Conservation (phyloP, 2,329 filamentous ascomycete species). For the Escovopsis weberi region DNA sequence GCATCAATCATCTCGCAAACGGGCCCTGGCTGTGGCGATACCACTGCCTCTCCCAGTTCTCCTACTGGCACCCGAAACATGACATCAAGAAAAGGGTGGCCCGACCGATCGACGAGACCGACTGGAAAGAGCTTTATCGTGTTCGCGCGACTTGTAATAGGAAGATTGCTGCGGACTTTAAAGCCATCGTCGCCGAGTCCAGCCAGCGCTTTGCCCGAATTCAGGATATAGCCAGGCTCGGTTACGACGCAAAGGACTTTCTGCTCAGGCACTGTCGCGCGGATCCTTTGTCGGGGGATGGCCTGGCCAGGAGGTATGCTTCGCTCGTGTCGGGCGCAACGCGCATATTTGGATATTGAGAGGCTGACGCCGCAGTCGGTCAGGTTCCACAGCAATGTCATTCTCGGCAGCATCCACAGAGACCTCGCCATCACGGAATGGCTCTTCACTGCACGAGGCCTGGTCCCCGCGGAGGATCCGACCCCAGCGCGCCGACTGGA, state of each 20-base stretch:
- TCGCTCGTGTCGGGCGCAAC: background rate
- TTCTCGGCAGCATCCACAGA: conserved; percentile 69
- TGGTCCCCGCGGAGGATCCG: no score
- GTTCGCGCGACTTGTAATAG: conserved; percentile 38
- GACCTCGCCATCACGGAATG: conserved; percentile 66
- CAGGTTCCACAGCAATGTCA: conserved; percentile 61
- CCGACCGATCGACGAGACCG: conserved; percentile 37
- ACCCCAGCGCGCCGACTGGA: conserved; percentile 36
- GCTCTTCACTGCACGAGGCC: conserved; percentile 27
- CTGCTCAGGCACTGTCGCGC: conserved; percentile 51
- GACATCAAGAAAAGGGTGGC: conserved; percentile 41
- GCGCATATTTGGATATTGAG: background rate
- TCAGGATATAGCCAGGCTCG: conserved; percentile 54
- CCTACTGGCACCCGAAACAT: conserved; percentile 59
- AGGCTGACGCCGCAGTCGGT: conserved; percentile 2
- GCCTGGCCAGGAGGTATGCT: conserved; percentile 53
- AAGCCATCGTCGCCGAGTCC: conserved; percentile 42
- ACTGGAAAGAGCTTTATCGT: conserved; percentile 63
- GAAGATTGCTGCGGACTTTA: conserved; percentile 39
- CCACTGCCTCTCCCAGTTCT: conserved; percentile 56
- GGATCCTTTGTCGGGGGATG: conserved; percentile 50
- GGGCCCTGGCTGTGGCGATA: conserved; percentile 67
- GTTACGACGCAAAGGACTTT: conserved; percentile 81
- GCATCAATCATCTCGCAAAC: conserved; percentile 50
- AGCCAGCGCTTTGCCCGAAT: conserved; percentile 57